phyloP scores from a whole-genome alignment of 2,329 filamentous ascomycete genomes.

The Colletotrichum chlorophyti region DNA sequence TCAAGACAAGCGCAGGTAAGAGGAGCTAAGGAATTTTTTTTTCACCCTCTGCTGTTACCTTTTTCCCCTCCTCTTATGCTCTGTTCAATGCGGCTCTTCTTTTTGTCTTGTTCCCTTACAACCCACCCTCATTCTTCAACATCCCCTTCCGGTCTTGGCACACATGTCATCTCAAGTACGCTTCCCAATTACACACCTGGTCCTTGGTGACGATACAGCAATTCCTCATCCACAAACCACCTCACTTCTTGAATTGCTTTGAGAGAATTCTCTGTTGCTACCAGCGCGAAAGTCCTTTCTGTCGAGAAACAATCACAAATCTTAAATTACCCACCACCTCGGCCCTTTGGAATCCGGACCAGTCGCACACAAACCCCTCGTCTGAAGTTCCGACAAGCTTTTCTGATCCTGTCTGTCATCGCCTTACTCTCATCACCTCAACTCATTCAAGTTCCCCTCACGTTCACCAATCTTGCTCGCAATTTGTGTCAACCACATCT shows the following conservation, averaged over 20 bases:
- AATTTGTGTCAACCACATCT: neutral
- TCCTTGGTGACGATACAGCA: neutral
- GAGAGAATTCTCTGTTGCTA: constrained; percentile 21
- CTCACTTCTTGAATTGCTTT: constrained; percentile 15
- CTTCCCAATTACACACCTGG: neutral
- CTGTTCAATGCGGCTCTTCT: constrained; percentile 12
- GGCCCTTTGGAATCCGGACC: neutral
- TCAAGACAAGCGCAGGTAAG: constrained; percentile 68
- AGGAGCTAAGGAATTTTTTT: constrained; percentile 25
- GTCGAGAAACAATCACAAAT: too few relatives aligned
- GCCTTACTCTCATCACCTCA: constrained; percentile 14
- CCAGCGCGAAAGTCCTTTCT: constrained; percentile 28
- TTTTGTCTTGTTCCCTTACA: neutral
- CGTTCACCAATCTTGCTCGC: neutral
- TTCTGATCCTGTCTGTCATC: constrained; percentile 4
- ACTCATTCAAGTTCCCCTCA: neutral
- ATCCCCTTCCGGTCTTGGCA: neutral
- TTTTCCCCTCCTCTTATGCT: neutral
- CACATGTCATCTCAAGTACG: neutral
- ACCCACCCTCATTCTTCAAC: neutral
- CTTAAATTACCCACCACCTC: constrained; percentile 8
- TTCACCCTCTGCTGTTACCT: constrained; percentile 22
- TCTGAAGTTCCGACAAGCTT: constrained; percentile 16
- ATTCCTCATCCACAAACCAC: neutral
- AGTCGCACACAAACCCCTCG: constrained; percentile 8